A percentile compares a stretch with the other conserved stretches of the same genome.
Evolutionary conservation across 306 rosid species (phyloP).

Genomic region (Castanea mollissima): DNA sequence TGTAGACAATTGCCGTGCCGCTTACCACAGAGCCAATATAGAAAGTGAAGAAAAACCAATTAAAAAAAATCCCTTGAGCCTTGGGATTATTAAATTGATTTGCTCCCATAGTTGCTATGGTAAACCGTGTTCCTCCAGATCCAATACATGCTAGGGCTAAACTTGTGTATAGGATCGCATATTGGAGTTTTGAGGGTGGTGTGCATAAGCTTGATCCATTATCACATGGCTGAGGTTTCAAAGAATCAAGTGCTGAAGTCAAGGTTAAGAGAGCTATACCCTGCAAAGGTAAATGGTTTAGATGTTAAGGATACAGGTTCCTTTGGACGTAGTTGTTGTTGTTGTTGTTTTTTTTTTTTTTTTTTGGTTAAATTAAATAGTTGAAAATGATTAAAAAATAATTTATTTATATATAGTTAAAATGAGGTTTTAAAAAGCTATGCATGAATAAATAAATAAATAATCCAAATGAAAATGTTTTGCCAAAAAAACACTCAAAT

Average conservation of each 20-base stretch:
- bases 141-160: slow-evolving; percentile 14
- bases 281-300: not conserved
- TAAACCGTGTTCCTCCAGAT: slow-evolving; percentile 22
- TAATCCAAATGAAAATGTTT: too few species aligned
- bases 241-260: slow-evolving; percentile 12
- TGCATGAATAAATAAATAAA: too few species aligned
- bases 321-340: too few species aligned
- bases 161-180: slow-evolving; percentile 1
- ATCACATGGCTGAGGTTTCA: slow-evolving; percentile 23
- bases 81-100: slow-evolving; percentile 19
- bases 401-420: too few species aligned
- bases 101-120: slow-evolving; percentile 29
- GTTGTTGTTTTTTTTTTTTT: too few species aligned
- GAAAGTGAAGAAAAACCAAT: slow-evolving; percentile 26
- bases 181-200: slow-evolving; percentile 14
- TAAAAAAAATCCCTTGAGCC: slow-evolving; percentile 27
- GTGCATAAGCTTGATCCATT: slow-evolving; percentile 10
- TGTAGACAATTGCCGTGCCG: slow-evolving; percentile 17
- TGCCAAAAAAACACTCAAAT: too few species aligned
- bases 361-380: too few species aligned
- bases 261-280: slow-evolving; percentile 9
- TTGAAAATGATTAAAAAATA: too few species aligned
- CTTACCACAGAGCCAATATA: not conserved
- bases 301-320: not conserved
- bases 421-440: too few species aligned